A percentile compares a stretch with the other conserved stretches of the same genome.
Evolutionary conservation across 306 rosid species (phyloP).

Genomic region (Pyrus betulifolia): DNA sequence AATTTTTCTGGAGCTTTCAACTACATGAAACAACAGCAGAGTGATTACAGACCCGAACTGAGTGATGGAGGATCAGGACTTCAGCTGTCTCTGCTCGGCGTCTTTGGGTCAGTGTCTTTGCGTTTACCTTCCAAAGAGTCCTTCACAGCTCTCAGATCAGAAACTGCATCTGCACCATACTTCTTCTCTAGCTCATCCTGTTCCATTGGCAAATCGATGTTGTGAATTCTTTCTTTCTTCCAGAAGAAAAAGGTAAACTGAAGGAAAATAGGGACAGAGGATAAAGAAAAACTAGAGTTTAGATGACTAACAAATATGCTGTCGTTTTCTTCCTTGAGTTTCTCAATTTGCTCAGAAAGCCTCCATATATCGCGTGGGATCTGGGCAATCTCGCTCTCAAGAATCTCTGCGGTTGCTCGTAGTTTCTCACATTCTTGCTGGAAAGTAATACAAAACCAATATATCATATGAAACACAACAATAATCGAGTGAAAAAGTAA

Average conservation of each 20-base stretch:
- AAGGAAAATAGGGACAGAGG: background rate
- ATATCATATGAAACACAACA: background rate
- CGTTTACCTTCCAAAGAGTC: background rate
- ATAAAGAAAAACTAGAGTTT: slow-evolving; percentile 1
- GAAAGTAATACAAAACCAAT: background rate
- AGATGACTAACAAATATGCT: slow-evolving; percentile 31
- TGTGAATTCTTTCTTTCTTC: background rate
- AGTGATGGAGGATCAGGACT: background rate
- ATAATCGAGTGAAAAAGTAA: background rate
- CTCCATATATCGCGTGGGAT: slow-evolving; percentile 11
- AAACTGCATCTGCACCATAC: slow-evolving; percentile 20
- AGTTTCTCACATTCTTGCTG: slow-evolving; percentile 33
- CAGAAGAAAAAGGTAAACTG: background rate
- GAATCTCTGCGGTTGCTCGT: background rate
- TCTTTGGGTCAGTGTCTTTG: background rate
- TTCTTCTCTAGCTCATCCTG: slow-evolving; percentile 28
- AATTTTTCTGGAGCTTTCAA: too few relatives aligned
- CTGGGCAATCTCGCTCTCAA: background rate
- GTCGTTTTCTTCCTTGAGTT: slow-evolving; percentile 18
- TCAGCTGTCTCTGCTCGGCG: background rate
- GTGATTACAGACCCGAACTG: slow-evolving; percentile 2
- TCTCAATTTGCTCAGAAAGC: slow-evolving; percentile 23
- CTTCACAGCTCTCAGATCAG: slow-evolving; percentile 22
- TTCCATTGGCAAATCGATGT: slow-evolving; percentile 17
- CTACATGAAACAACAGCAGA: background rate